Evolutionary conservation across 345 rosid genomes (phyloP).

Genomic region (Euphorbia tirucalli): DNA sequence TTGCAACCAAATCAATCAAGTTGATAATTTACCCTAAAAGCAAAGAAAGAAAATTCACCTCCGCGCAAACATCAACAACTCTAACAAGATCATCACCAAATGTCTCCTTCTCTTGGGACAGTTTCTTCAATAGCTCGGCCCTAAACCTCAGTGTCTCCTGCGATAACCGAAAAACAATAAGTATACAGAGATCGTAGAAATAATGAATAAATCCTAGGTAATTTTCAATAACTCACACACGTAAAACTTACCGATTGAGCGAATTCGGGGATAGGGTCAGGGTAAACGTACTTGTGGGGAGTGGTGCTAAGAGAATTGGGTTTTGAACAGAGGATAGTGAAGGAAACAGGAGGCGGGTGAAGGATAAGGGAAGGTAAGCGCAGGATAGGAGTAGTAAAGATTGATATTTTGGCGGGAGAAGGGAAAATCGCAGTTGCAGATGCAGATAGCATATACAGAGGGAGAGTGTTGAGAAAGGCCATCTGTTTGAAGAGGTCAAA

Average conservation of each 20-base stretch:
- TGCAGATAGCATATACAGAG: background rate
- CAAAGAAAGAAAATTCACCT: slow-evolving; percentile 23
- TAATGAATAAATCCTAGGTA: background rate
- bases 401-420: slow-evolving; percentile 39
- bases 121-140: slow-evolving; percentile 40
- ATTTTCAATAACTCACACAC: background rate
- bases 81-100: slow-evolving; percentile 39
- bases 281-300: slow-evolving; percentile 35
- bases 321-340: slow-evolving; percentile 7
- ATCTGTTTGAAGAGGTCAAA: background rate
- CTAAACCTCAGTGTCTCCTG: slow-evolving; percentile 49
- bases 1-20: background rate
- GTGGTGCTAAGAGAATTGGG: slow-evolving; percentile 13
- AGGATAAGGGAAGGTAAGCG: slow-evolving; percentile 19
- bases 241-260: slow-evolving; percentile 30
- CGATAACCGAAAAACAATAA: background rate
- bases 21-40: background rate
- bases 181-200: background rate
- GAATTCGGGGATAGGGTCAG: slow-evolving; percentile 47
- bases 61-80: slow-evolving; percentile 34
- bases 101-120: slow-evolving; percentile 34
- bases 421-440: background rate
- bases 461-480: background rate
- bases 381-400: slow-evolving; percentile 13
- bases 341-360: slow-evolving; percentile 4